Conservation (phyloP, 1,284 basidiomycete species). For the Boletus coffeatus region DNA sequence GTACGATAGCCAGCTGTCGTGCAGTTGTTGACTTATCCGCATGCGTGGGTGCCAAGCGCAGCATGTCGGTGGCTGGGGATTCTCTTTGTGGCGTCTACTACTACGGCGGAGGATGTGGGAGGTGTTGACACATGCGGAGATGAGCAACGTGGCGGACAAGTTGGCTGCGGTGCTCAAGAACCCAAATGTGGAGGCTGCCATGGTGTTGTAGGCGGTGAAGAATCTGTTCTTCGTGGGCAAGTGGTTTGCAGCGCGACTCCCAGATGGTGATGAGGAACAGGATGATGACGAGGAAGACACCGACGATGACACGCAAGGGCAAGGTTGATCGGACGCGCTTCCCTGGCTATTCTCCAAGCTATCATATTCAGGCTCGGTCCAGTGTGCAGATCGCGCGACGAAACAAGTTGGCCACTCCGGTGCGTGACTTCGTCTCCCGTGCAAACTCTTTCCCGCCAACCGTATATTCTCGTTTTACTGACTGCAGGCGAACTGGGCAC, state of each 20-base stretch:
- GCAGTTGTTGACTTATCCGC: conserved; percentile 79
- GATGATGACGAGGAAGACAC: conserved; percentile 15
- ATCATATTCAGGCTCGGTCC: conserved; percentile 79
- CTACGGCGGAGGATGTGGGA: background rate
- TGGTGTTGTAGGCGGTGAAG: conserved; percentile 88
- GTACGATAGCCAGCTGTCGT: conserved; percentile 65
- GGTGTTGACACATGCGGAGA: conserved; percentile 43
- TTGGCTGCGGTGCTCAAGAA: conserved; percentile 81
- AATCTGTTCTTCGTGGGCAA: conserved; percentile 91
- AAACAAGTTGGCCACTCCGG: conserved; percentile 44
- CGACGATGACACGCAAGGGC: conserved; percentile 11
- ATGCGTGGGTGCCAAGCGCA: conserved; percentile 90
- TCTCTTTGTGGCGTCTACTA: conserved; percentile 48
- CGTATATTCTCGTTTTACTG: background rate
- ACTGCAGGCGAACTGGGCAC: conserved; percentile 62
- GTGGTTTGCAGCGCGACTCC: conserved; percentile 50
- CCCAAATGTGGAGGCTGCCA: conserved; percentile 68
- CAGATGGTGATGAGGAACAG: conserved; percentile 14
- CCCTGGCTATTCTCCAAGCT: conserved; percentile 93
- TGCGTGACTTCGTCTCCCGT: conserved; percentile 21
- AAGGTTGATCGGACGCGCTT: conserved; percentile 52
- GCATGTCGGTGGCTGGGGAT: conserved; percentile 75
- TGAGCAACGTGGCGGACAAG: conserved; percentile 74
- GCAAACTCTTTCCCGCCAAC: conserved; percentile 9
- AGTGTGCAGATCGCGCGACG: conserved; percentile 59